These are phyloP conservation scores for Cyberlindnera sargentensis DNA, from an alignment of 805 yeast genomes.

Conservation along the genomic window DNA sequence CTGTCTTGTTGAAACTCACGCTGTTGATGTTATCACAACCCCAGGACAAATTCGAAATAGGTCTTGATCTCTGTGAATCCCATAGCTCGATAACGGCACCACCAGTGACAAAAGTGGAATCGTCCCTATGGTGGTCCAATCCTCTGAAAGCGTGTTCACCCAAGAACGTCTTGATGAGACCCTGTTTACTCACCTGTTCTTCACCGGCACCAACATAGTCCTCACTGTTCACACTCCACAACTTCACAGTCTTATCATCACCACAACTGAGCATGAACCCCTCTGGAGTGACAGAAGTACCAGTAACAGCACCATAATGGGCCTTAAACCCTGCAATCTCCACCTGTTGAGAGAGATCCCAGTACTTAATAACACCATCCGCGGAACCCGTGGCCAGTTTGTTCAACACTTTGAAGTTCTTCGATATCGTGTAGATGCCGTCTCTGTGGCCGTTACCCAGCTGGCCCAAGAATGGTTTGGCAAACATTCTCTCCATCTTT, in stretches of 20 bases:
- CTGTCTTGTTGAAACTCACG: slow-evolving; percentile 85
- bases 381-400: slow-evolving; percentile 89
- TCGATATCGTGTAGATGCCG: slow-evolving; percentile 85
- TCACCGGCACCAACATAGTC: slow-evolving; percentile 37
- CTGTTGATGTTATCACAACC: slow-evolving; percentile 87
- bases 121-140: slow-evolving; percentile 77
- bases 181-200: slow-evolving; percentile 33
- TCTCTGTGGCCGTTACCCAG: slow-evolving; percentile 93
- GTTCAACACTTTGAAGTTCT: slow-evolving; percentile 60
- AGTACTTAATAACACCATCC: slow-evolving; percentile 89
- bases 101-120: slow-evolving; percentile 79
- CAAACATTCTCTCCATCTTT: slow-evolving; percentile 92
- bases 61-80: slow-evolving; percentile 78
- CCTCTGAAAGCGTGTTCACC: slow-evolving; percentile 83
- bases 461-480: slow-evolving; percentile 95
- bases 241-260: slow-evolving; percentile 79
- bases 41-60: slow-evolving; percentile 80
- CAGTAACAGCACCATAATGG: slow-evolving; percentile 85
- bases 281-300: slow-evolving; percentile 55
- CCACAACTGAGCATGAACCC: slow-evolving; percentile 75
- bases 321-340: slow-evolving; percentile 77
- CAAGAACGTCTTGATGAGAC: slow-evolving; percentile 68
- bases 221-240: slow-evolving; percentile 71
- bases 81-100: slow-evolving; percentile 88
- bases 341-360: slow-evolving; percentile 79